Evolutionary conservation across 345 rosid species (phyloP).

Genomic region (Acer saccharum): DNA sequence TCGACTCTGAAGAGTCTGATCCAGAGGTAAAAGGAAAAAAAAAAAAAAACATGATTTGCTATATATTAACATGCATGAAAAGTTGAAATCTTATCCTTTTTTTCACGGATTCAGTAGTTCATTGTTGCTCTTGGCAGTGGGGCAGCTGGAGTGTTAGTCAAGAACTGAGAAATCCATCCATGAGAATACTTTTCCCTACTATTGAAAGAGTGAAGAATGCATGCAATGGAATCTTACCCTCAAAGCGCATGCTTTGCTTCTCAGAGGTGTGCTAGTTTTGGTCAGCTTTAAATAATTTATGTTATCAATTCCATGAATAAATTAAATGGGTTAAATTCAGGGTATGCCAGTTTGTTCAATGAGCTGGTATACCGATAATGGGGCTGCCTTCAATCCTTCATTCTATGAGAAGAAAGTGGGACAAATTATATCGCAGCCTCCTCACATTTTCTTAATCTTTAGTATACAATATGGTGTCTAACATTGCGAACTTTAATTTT

Average conservation of each 20-base stretch:
- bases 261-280: slow-evolving; percentile 61
- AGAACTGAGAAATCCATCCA: slow-evolving; percentile 74
- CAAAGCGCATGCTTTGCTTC: slow-evolving; percentile 78
- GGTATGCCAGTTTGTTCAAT: neutral
- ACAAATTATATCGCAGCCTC: neutral
- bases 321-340: neutral
- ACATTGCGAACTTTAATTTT: neutral
- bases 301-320: neutral
- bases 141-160: slow-evolving; percentile 91
- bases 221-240: slow-evolving; percentile 60
- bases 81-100: slow-evolving; percentile 12
- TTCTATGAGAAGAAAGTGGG: neutral
- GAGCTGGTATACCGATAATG: neutral
- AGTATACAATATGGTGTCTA: neutral
- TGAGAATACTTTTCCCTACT: slow-evolving; percentile 77
- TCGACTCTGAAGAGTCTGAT: slow-evolving; percentile 92
- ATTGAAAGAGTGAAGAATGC: slow-evolving; percentile 77
- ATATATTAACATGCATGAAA: slow-evolving; percentile 7
- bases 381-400: neutral
- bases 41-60: slow-evolving; percentile 16
- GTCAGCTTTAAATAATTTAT: neutral
- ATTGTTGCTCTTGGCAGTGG: slow-evolving; percentile 61
- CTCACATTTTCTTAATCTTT: neutral
- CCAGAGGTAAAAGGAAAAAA: slow-evolving; percentile 85
- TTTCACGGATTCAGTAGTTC: slow-evolving; percentile 8